Base-by-base conservation (phyloP, 2,329 filamentous ascomycete genomes). In the Aspergillus brunneoviolaceus region DNA sequence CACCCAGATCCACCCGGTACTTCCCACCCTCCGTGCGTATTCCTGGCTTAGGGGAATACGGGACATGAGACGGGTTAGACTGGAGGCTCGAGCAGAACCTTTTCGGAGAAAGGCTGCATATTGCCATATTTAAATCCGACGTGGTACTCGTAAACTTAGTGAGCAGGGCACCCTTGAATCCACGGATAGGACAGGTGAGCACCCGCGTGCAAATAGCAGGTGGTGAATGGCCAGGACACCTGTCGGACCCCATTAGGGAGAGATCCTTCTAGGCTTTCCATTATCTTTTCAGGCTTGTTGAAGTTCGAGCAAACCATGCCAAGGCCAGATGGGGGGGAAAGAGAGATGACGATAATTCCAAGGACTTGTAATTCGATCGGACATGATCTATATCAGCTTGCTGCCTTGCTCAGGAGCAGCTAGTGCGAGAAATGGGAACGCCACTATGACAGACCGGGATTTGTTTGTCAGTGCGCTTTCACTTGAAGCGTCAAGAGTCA, bases 1-100 rank as follows among this genome's bases (percentile, higher is more conserved):
- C 39, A 55, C 51, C 57, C 33, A 49, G 51, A 50, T 48, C 57
- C 57, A 50, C 49, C 29, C 49, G 49, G 49, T 50, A 31, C 49
- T 50, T 50, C 29, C 49, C 14, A 50, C 49, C 25, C 49, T 50
- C 49, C 49, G 49, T 50, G 49, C 49, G 49, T 50, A 50, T 50
- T 50, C 25, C 25, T n/a, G 23, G 21, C 49, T 16, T 23, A 10
- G 29, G 14, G 14, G 23, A 50, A 50, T 50, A 31, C 49, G 49
- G 23, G 29, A 29, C 16, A 2, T 50, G 23, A 16, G 16, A n/a
- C 21, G 14, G 16, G 12, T 35, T 29, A 12, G 23, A 50, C 23
- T 5, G 12, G 10, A 45, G 39, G 39, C 39, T 45, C 39, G 39
- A 45, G 39, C 39, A 45, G 39, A 45, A 45, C 14, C 39, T 19